Conservation (phyloP, 305 asterid species). For the Solanum aculeatissimum region DNA sequence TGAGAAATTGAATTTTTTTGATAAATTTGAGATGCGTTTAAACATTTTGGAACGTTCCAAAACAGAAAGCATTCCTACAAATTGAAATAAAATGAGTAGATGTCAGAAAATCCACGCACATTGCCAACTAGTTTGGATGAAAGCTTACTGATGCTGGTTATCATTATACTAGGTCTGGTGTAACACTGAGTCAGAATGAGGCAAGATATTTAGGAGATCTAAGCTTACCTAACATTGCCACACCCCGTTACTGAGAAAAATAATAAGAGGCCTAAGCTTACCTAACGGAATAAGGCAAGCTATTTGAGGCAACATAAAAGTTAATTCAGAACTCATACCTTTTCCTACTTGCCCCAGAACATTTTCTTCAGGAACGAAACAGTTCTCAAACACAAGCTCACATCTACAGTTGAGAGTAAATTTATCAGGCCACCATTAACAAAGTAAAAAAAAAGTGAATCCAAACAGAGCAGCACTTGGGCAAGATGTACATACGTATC, state of each 20-base stretch:
- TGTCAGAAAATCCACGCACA: not conserved
- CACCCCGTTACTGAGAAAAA: not conserved
- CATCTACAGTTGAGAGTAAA: constrained; percentile 51
- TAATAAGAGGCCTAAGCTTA: not conserved
- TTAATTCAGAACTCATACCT: constrained; percentile 33
- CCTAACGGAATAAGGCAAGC: not conserved
- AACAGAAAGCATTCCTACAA: not conserved
- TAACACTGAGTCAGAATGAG: not conserved
- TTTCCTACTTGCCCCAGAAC: constrained; percentile 91
- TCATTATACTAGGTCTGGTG: not conserved
- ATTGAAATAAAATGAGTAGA: not conserved
- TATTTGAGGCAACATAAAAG: not conserved
- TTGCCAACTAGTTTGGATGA: not conserved
- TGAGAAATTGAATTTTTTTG: too few relatives aligned
- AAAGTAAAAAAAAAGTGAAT: not conserved
- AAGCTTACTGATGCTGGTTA: not conserved
- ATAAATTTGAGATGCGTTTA: not conserved
- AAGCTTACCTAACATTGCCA: not conserved
- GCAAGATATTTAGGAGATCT: not conserved
- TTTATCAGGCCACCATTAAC: constrained; percentile 6
- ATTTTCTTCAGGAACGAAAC: constrained; percentile 88
- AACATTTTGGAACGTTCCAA: not conserved
- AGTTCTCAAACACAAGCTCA: constrained; percentile 93
- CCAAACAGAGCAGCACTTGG: not conserved
- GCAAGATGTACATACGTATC: constrained; percentile 60